Evolutionary conservation across 164 flowering plant species (phyloP).

Genomic region (Vitis rupestris): DNA sequence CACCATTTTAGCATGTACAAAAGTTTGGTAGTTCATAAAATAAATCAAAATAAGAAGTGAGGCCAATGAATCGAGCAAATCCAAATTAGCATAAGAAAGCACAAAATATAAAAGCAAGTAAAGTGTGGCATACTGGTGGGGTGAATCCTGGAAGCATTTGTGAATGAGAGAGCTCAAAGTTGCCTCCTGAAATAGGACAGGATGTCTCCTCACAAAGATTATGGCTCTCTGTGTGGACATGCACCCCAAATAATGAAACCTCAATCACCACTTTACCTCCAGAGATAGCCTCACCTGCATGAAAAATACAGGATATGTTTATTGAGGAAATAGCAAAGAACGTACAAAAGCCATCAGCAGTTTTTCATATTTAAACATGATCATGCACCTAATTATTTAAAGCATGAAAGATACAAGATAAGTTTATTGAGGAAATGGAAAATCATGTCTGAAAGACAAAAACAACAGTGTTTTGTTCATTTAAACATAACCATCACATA

Average conservation of each 20-base stretch:
- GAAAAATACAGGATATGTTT: background rate
- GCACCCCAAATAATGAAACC: conserved; percentile 34
- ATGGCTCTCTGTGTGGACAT: conserved; percentile 33
- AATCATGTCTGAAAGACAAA: too few species aligned
- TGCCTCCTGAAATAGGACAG: conserved; percentile 33
- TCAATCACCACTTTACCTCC: conserved; percentile 39
- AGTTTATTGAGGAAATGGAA: too few species aligned
- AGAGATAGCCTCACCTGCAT: conserved; percentile 31
- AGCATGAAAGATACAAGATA: too few species aligned
- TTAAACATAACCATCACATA: too few species aligned
- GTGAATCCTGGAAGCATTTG: conserved; percentile 30
- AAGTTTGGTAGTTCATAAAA: too few species aligned
- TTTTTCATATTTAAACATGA: too few species aligned
- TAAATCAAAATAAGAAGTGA: too few species aligned
- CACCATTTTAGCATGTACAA: too few species aligned
- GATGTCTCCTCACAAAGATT: conserved; percentile 39
- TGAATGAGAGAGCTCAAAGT: conserved; percentile 35
- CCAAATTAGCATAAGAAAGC: background rate
- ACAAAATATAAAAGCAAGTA: background rate
- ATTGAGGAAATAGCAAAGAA: background rate
- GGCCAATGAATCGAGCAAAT: too few species aligned
- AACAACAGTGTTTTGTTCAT: too few species aligned
- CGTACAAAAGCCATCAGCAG: background rate
- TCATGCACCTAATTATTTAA: too few species aligned
- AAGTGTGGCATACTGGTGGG: conserved; percentile 31